Base-by-base conservation (phyloP, 306 rosid genomes). In the Sindora glabra region DNA sequence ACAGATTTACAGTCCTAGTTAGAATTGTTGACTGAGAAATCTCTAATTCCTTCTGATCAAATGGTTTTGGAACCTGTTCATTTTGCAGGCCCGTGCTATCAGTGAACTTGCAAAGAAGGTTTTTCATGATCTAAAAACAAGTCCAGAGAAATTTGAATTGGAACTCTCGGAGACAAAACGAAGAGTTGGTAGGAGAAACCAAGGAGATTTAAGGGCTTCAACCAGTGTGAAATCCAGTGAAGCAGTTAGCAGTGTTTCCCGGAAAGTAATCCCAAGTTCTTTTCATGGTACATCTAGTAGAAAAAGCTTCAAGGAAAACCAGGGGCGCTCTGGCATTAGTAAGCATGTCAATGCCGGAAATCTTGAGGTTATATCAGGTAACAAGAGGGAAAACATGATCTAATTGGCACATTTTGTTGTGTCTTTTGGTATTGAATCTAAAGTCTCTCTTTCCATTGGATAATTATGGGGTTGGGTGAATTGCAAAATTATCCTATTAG, bases 11-110 rank as follows among this genome's bases (percentile, higher is more conserved):
- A 13, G 18, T 53, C 10, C 37, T 11, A 55, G 8, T 50, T 13
- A 10, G n/a, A 59, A 24, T 38, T 39, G 25, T 56, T 67, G 38
- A 17, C 11, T 13, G 8, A 36, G 14, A 48, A 66, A 33, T 21
- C 1, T 32, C 0, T 48, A 38, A 26, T 18, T 33, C 42, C 58
- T 15, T 32, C 47, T 54, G 40, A 48, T 36, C 36, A 56, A 41
- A 38, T 48, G 18, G 59, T 30, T 67, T 46, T 23, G 7, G 12
- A n/a, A 17, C 32, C 18, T 15, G 27, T 64, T 39, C 26, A 59
- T 55, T 72, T 50, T 70, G 33, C 64, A 87, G 95, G 95, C 95
- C 45, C 84, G 84, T 25, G 57, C 69, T 13, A 74, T 87, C 16
- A 64, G 62, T 38, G 91, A 83, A 36, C 47, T 74, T 32, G 81